Evolutionary conservation across 306 rosid genomes (phyloP).

Genomic region (Pterocarpus macrocarpus): DNA sequence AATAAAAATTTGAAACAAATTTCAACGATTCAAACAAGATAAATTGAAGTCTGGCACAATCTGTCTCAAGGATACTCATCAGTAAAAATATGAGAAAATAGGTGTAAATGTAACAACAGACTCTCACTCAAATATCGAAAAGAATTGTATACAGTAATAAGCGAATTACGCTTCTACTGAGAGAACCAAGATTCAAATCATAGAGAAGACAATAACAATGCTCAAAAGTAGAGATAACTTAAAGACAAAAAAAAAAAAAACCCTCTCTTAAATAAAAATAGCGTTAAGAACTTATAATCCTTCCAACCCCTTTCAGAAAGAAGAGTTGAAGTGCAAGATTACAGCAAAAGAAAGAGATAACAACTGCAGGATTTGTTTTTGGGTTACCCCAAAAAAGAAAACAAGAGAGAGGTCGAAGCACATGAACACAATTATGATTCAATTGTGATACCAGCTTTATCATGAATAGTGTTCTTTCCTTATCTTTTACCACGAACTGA

Average conservation of each 20-base stretch:
- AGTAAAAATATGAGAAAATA: background rate
- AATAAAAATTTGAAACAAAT: background rate
- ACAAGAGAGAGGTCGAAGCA: background rate
- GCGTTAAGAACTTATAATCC: background rate
- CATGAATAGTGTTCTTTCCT: background rate
- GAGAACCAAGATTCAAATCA: no score
- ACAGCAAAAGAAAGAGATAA: background rate
- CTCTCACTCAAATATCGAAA: background rate
- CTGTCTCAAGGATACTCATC: background rate
- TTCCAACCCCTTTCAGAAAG: background rate
- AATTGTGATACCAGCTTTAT: background rate
- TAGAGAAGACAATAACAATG: no score
- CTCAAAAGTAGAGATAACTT: no score
- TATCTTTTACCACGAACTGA: background rate
- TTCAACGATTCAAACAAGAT: background rate
- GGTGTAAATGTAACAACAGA: conserved; percentile 11
- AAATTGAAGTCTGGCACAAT: background rate
- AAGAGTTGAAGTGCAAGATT: background rate
- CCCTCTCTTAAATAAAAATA: no score
- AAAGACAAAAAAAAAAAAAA: no score
- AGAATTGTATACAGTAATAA: no score
- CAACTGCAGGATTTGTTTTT: background rate
- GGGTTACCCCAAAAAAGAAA: no score
- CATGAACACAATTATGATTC: background rate
- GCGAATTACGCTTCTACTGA: no score